Base-by-base conservation (phyloP, 441 rosid genomes). In the Adansonia rubrostipa region DNA sequence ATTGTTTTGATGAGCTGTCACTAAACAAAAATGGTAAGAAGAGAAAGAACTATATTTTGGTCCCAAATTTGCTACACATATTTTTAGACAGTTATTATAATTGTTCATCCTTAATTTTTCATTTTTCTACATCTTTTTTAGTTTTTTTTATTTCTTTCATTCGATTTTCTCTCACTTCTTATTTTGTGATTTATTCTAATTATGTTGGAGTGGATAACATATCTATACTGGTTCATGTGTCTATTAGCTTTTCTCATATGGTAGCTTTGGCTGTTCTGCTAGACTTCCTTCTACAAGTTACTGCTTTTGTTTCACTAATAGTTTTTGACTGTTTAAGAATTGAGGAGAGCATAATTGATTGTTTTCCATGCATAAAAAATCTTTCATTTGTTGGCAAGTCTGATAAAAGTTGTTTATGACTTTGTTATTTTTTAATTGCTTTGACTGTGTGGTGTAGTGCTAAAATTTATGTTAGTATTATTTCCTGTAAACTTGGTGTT, bases 301-400 rank as follows among this genome's bases (percentile, higher is more conserved):
- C 99, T 80, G 98, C 99, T 81, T 96, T 96, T 83, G 99, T 93
- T 80, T 96, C 99, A 58, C 85, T 94, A 86, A 93, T 96, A 82
- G 95, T 88, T 79, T 90, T 94, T 61, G 98, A 96, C 88, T 91
- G 90, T 82, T 75, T 83, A 86, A 86, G 99, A 73, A 83, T 96
- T 7, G 95, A 92, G 80, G 90, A 85, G 84, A 90, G 81, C 81
- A 88, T 97, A 77, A 83, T 94, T 72, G 99, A 96, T 83, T 96
- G 98, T 85, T 89, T 96, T 85, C 99, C 99, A 51, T 96, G 99
- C 80, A 57, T 91, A 78, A 94, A 87, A 85, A 75, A 80, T 74
- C 82, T 91, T 6, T 79, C 86, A 54, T 82, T 95, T 75, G 77
- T 84, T 82, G 84, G 86, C 33, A 88, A 86, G 78, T 84, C 90